Conservation (phyloP, 345 rosid species). For the Camelina sativa region DNA sequence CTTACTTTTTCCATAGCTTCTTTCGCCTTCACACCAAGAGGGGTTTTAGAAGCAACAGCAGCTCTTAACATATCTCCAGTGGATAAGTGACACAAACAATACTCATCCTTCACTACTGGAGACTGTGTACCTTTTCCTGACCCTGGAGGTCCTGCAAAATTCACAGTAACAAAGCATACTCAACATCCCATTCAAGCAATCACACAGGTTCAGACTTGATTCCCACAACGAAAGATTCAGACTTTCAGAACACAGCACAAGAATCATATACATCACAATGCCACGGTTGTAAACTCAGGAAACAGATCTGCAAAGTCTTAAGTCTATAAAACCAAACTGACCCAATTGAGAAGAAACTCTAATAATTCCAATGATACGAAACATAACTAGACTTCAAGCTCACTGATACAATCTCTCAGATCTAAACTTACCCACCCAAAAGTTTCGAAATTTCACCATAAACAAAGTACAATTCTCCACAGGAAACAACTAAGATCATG, state of each 20-base stretch:
- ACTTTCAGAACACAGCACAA: constrained; percentile 1
- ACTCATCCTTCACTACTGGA: constrained; percentile 85
- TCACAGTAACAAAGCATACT: constrained; percentile 11
- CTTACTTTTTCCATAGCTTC: constrained; percentile 94
- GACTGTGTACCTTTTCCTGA: constrained; percentile 97
- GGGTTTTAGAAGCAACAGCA: constrained; percentile 87
- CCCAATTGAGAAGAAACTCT: not conserved
- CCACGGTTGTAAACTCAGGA: too few relatives aligned
- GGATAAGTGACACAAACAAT: constrained; percentile 93
- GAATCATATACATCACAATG: not conserved
- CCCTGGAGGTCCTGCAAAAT: constrained; percentile 85
- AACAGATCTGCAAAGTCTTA: constrained; percentile 17
- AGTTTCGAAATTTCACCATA: constrained; percentile 18
- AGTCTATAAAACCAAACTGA: not conserved
- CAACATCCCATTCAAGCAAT: not conserved
- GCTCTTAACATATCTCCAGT: constrained; percentile 98
- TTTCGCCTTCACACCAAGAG: constrained; percentile 93
- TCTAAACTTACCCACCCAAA: constrained; percentile 17
- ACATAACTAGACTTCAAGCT: constrained; percentile 26
- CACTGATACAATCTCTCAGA: constrained; percentile 23
- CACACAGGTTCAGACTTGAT: not conserved
- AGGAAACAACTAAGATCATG: not conserved
- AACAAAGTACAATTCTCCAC: constrained; percentile 13
- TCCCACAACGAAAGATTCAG: constrained; percentile 1
- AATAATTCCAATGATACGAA: constrained; percentile 12